Percentiles rank a stretch among this genome's conserved stretches.
phyloP scores from a whole-genome alignment of 306 rosid genomes.

The Prunus salicina region DNA sequence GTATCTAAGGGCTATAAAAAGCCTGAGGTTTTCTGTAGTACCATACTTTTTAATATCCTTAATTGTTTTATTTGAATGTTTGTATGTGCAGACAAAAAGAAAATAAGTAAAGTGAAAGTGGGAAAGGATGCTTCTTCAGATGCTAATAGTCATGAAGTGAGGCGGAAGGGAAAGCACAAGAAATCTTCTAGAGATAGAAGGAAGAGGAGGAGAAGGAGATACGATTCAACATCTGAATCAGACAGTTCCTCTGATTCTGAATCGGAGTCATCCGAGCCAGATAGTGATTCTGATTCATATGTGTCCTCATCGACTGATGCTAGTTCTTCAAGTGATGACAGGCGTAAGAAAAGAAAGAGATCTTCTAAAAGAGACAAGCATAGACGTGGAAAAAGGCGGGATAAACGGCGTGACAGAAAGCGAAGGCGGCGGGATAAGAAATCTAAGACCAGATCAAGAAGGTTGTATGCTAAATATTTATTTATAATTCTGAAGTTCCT shows the following conservation, averaged over 20 bases:
- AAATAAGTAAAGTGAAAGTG: constrained; percentile 36
- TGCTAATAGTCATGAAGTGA: constrained; percentile 50
- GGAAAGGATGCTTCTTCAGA: constrained; percentile 56
- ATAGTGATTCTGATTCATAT: constrained; percentile 77
- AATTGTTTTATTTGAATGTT: neutral
- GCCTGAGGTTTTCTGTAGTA: neutral
- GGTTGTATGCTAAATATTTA: constrained; percentile 37
- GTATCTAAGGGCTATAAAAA: neutral
- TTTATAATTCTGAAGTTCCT: neutral
- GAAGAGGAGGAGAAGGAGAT: constrained; percentile 60
- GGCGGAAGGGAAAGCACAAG: constrained; percentile 59
- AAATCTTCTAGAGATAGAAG: constrained; percentile 63
- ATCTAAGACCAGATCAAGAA: constrained; percentile 66
- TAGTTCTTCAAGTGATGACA: constrained; percentile 83
- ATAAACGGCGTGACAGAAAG: constrained; percentile 60
- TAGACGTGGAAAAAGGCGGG: constrained; percentile 64
- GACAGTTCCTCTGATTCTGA: constrained; percentile 84
- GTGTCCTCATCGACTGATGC: constrained; percentile 61
- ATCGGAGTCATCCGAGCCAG: constrained; percentile 65
- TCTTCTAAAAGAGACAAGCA: constrained; percentile 67
- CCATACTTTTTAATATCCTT: neutral
- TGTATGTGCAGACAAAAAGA: constrained; percentile 55
- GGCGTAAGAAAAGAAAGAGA: constrained; percentile 76
- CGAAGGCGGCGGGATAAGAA: constrained; percentile 59
- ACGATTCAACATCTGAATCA: constrained; percentile 56